Percentiles rank a stretch among this genome's conserved stretches.
These are phyloP conservation scores for Eimeria sp. DNA, from an alignment of 169 alveolate species.

Conservation along the genomic window DNA sequence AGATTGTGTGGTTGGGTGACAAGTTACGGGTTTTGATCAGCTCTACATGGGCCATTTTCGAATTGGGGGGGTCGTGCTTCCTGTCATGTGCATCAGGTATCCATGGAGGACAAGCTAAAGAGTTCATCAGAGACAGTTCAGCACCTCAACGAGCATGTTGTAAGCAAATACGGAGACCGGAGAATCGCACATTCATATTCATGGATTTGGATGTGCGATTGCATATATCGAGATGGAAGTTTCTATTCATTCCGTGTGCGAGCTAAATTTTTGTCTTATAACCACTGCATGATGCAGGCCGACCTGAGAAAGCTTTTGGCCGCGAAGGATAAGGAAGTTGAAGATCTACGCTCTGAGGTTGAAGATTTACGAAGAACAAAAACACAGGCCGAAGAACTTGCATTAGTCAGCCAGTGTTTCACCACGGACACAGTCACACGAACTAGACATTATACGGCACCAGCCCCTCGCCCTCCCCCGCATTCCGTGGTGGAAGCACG, in stretches of 20 bases:
- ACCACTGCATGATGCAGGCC: slow-evolving; percentile 4
- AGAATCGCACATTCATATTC: too few relatives aligned
- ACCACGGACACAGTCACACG: background rate
- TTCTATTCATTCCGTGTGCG: background rate
- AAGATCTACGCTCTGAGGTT: slow-evolving; percentile 7
- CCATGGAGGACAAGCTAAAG: slow-evolving; percentile 67
- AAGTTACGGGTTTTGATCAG: background rate
- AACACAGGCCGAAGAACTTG: slow-evolving; percentile 16
- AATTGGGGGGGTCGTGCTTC: background rate
- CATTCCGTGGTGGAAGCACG: background rate
- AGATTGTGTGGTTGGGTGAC: background rate
- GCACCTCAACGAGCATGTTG: slow-evolving; percentile 55
- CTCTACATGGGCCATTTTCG: background rate
- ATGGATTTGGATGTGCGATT: background rate
- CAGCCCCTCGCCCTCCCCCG: background rate
- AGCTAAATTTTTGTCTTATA: background rate
- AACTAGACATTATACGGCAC: background rate
- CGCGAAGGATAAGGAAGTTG: slow-evolving; percentile 26
- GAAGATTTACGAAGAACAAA: background rate
- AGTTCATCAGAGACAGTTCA: slow-evolving; percentile 43
- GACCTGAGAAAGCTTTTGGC: slow-evolving; percentile 47
- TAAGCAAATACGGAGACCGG: background rate
- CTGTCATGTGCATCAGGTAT: slow-evolving; percentile 21
- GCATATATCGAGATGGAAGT: background rate
- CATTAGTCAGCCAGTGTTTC: slow-evolving; percentile 21